These are phyloP conservation scores for Cardamine occulta DNA, from an alignment of 345 rosid species.

Conservation along the genomic window DNA sequence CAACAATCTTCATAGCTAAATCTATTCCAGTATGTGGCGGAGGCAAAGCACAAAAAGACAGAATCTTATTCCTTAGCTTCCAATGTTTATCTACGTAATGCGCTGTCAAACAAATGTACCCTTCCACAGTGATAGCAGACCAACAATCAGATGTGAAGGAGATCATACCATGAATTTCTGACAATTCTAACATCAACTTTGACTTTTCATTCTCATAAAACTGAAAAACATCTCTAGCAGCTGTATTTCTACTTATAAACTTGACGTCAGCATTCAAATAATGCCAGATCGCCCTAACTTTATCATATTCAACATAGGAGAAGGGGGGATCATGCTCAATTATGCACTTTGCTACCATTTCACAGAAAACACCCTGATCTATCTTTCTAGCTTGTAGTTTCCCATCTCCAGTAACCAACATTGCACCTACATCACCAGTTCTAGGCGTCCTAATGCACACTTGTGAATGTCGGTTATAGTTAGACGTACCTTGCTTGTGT, in stretches of 20 bases:
- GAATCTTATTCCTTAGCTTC: too few species aligned
- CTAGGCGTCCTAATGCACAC: too few species aligned
- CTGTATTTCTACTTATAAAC: not conserved
- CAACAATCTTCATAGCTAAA: not conserved
- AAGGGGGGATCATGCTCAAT: not conserved
- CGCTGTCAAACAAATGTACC: too few species aligned
- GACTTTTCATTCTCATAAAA: not conserved
- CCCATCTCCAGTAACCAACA: too few species aligned
- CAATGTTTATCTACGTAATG: too few species aligned
- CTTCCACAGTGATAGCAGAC: too few species aligned
- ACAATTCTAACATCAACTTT: not conserved
- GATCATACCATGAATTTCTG: not conserved
- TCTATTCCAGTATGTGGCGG: not conserved
- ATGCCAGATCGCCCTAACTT: not conserved
- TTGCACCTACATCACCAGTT: too few species aligned
- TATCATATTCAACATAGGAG: not conserved
- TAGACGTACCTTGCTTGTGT: too few species aligned
- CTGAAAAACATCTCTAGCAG: not conserved
- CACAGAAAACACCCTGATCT: not conserved
- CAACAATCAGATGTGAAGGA: too few species aligned
- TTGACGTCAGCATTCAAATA: not conserved
- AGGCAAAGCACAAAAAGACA: not conserved
- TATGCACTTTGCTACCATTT: not conserved
- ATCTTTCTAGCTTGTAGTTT: too few species aligned
- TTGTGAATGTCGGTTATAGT: too few species aligned